These are phyloP conservation scores for Phytophthora colocasiae DNA, from an alignment of 352 stramenopile species.

Conservation along the genomic window DNA sequence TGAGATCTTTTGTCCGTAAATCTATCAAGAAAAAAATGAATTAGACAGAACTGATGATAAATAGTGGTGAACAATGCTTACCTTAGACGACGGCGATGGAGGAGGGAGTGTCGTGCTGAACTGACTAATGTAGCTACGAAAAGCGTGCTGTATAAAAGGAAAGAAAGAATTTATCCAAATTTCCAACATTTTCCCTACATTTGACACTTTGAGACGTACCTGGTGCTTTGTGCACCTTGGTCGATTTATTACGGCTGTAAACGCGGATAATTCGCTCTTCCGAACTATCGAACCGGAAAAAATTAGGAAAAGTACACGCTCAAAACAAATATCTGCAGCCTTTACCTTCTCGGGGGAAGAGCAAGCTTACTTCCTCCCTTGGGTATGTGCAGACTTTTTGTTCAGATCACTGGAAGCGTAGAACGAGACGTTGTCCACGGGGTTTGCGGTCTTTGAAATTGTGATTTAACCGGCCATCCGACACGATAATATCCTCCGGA, in stretches of 20 bases:
- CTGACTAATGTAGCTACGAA: conserved; percentile 63
- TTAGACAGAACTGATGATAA: not conserved
- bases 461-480: conserved; percentile 84
- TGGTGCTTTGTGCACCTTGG: conserved; percentile 54
- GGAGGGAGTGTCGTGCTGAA: conserved; percentile 72
- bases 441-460: conserved; percentile 85
- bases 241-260: conserved; percentile 70
- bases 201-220: conserved; percentile 27
- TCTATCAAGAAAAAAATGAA: conserved; percentile 1
- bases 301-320: not conserved
- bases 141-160: conserved; percentile 48
- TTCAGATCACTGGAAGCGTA: conserved; percentile 76
- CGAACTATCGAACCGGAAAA: conserved; percentile 51
- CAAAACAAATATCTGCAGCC: not conserved
- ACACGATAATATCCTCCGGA: conserved; percentile 83
- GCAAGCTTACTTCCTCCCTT: conserved; percentile 83
- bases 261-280: conserved; percentile 85
- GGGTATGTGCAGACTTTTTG: conserved; percentile 75
- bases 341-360: conserved; percentile 82
- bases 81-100: conserved; percentile 78
- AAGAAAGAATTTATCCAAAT: not conserved
- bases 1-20: conserved; percentile 22
- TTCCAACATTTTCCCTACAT: not conserved
- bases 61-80: conserved; percentile 16
- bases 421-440: conserved; percentile 85